phyloP scores from a whole-genome alignment of 2,329 filamentous ascomycete genomes.

The Ophiostoma quercus region DNA sequence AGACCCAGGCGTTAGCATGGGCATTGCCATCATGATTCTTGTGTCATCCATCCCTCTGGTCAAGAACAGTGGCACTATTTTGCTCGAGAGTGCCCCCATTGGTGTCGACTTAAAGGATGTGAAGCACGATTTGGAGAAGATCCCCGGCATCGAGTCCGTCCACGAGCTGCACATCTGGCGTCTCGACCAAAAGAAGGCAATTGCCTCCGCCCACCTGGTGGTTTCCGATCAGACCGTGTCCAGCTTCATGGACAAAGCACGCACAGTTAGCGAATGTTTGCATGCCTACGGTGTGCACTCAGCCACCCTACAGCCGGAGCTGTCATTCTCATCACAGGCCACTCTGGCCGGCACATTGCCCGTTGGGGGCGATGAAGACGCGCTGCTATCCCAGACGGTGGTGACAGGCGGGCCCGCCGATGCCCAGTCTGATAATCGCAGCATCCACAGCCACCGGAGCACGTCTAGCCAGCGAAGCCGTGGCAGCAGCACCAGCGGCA shows the following conservation, averaged over 20 bases:
- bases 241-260: constrained; percentile 56
- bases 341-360: background rate
- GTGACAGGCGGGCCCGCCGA: background rate
- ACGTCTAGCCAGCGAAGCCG: background rate
- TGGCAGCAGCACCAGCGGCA: constrained; percentile 9
- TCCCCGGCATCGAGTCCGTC: constrained; percentile 60
- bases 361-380: background rate
- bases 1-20: constrained; percentile 63
- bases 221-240: constrained; percentile 53
- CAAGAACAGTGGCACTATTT: constrained; percentile 57
- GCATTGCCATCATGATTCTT: constrained; percentile 69
- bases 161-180: constrained; percentile 73
- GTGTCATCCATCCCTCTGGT: constrained; percentile 58
- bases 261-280: constrained; percentile 61
- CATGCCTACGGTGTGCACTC: constrained; percentile 71
- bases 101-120: constrained; percentile 58
- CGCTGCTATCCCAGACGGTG: background rate
- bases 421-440: background rate
- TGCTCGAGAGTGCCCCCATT: constrained; percentile 60
- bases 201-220: constrained; percentile 65
- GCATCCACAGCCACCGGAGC: constrained; percentile 1
- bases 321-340: constrained; percentile 22
- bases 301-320: constrained; percentile 64
- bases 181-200: constrained; percentile 62
- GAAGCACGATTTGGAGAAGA: constrained; percentile 63